Evolutionary conservation across 345 rosid genomes (phyloP).

Genomic region (Populus deltoides): DNA sequence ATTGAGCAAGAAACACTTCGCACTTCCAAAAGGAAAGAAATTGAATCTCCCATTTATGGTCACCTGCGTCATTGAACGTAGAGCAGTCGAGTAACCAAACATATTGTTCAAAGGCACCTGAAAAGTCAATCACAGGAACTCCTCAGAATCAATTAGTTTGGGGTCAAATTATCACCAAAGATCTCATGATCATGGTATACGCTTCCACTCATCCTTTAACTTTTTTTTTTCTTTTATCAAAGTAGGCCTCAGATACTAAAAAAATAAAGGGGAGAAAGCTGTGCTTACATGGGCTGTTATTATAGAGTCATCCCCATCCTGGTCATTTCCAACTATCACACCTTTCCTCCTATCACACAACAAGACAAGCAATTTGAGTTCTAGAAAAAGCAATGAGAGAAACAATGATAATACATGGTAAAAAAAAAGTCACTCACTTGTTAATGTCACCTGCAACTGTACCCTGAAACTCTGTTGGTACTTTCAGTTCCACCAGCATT

Average conservation of each 20-base stretch:
- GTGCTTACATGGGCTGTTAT: constrained; percentile 68
- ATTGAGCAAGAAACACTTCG: neutral
- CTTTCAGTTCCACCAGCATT: constrained; percentile 93
- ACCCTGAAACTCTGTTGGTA: constrained; percentile 97
- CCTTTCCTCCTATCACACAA: constrained; percentile 81
- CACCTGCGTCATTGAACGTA: constrained; percentile 98
- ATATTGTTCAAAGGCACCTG: constrained; percentile 96
- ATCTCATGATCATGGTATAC: neutral
- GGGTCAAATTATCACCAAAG: neutral
- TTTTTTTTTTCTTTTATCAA: neutral
- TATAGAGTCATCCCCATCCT: constrained; percentile 90
- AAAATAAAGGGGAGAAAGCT: neutral
- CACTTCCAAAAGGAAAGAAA: neutral
- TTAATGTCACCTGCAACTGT: constrained; percentile 93
- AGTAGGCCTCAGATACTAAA: neutral
- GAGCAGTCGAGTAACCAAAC: constrained; percentile 97
- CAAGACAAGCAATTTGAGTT: constrained; percentile 5
- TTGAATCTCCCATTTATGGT: neutral
- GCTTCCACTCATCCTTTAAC: neutral
- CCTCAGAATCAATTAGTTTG: neutral
- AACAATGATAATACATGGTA: constrained; percentile 3
- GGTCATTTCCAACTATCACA: constrained; percentile 90
- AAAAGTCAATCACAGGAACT: constrained; percentile 1
- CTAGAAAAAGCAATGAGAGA: neutral
- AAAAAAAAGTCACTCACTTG: constrained; percentile 46